Conservation (phyloP, 2,329 filamentous ascomycete genomes). For the Phaeosphaeriaceae sp. region DNA sequence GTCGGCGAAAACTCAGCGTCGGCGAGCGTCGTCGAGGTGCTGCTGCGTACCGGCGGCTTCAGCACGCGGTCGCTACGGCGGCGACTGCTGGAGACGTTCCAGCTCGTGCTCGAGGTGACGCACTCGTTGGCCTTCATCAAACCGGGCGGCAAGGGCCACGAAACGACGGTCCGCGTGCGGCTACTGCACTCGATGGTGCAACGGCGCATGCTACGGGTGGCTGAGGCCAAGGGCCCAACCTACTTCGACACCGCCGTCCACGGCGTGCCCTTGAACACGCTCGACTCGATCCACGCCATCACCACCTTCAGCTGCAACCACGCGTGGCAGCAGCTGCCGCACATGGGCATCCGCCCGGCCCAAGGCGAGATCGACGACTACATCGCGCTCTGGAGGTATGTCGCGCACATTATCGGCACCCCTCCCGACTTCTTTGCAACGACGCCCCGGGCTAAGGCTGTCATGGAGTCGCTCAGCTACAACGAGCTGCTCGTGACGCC, state of each 20-base stretch:
- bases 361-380: slow-evolving; percentile 1
- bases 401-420: slow-evolving; percentile 2
- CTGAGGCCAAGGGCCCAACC: not conserved
- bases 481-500: not conserved
- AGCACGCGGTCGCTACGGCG: not conserved
- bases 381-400: slow-evolving; percentile 4
- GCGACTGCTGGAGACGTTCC: slow-evolving; percentile 7
- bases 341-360: not conserved
- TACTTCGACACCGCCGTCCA: slow-evolving; percentile 2
- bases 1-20: slow-evolving; percentile 4
- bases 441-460: not conserved
- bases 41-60: slow-evolving; percentile 4
- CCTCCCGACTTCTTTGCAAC: slow-evolving; percentile 5
- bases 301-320: slow-evolving; percentile 2
- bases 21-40: slow-evolving; percentile 2
- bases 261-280: slow-evolving; percentile 4
- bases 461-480: slow-evolving; percentile 6
- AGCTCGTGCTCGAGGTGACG: slow-evolving; percentile 6
- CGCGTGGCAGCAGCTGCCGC: slow-evolving; percentile 1
- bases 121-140: slow-evolving; percentile 1
- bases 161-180: slow-evolving; percentile 2
- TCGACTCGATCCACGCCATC: slow-evolving; percentile 8
- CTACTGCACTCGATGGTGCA: slow-evolving; percentile 3
- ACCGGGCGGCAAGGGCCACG: slow-evolving; percentile 3
- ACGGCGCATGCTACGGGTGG: slow-evolving; percentile 2